Percentiles rank a stretch among this genome's conserved stretches.
Conservation (phyloP, 2,329 filamentous ascomycete species). For the Eutypella sp. region DNA sequence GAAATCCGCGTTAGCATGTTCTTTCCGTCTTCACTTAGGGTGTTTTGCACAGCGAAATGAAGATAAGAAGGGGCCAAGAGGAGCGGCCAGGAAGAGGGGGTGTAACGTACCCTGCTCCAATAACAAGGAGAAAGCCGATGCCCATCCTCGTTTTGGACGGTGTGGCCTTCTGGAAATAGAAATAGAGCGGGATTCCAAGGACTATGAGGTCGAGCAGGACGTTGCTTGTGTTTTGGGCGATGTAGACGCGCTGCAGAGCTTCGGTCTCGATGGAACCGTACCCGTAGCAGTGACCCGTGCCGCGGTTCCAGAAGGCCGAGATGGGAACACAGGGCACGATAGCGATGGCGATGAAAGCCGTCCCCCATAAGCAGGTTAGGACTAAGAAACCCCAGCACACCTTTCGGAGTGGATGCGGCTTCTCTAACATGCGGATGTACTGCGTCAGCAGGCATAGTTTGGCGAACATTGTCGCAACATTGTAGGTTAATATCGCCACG, state of each 20-base stretch:
- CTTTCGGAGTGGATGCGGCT: conserved; percentile 11
- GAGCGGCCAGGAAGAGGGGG: not conserved
- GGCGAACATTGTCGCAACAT: conserved; percentile 29
- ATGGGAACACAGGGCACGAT: conserved; percentile 28
- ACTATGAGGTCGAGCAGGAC: conserved; percentile 28
- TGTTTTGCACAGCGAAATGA: not conserved
- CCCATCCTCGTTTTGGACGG: conserved; percentile 25
- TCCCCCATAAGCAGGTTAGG: conserved; percentile 24
- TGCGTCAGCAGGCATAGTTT: conserved; percentile 33
- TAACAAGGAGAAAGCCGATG: conserved; percentile 23
- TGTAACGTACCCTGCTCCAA: conserved; percentile 27
- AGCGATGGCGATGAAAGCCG: conserved; percentile 24
- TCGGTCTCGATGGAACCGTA: conserved; percentile 23
- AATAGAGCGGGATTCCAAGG: conserved; percentile 25
- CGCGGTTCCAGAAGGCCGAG: conserved; percentile 25
- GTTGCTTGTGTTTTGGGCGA: conserved; percentile 25
- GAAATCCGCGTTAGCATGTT: not conserved
- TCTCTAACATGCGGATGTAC: conserved; percentile 31
- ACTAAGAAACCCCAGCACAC: conserved; percentile 21
- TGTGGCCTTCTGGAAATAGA: conserved; percentile 22
- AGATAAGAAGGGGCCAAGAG: not conserved
- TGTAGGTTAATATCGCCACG: conserved; percentile 26
- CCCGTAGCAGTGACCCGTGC: conserved; percentile 20
- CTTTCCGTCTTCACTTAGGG: not conserved
- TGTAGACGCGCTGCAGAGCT: conserved; percentile 23